Base-by-base conservation (phyloP, 1,284 basidiomycete genomes). In the Austroboletus niveus region DNA sequence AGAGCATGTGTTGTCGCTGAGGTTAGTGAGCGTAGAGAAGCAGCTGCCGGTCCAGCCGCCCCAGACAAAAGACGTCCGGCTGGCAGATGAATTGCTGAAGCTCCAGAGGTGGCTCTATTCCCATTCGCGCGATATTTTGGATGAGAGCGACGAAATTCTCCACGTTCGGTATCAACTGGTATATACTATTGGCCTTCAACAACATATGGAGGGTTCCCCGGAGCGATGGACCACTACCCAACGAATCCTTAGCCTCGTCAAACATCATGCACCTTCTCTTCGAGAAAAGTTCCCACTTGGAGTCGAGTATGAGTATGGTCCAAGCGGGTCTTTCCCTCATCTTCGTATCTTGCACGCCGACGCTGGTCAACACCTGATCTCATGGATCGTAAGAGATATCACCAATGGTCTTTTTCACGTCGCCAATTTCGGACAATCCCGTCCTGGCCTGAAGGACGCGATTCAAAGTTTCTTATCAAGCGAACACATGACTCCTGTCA, bases 181-280 rank as follows among this genome's bases (percentile, higher is more conserved):
- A 0, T 81, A 81, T 47, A 75, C 78, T 0, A 61, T 75, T 6
- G 77, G 76, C n/a, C 42, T 60, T 5, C 75, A 76, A 46, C 57
- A 51, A 31, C 61, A 70, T 2, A 51, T 79, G 15, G 73, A 81
- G 34, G 70, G 22, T 24, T 24, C 69, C 38, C 76, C 78, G 0
- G 64, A 77, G 46, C 73, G 81, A 42, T 82, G 81, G 80, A 60
- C 52, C 0, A 74, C 63, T 2, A 68, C 68, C 1, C 72, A 81
- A 50, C 64, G 76, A n/a, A 46, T 80, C 2, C 62, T 81, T 4
- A n/a, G 48, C 3, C 55, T 70, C 5, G 59, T 66, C 0, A 59
- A 51, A 5, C 49, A 52, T 1, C 56, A 60, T 35, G 58, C 59
- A 0, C 10, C 29, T 14, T 36, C 44, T 5, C 49, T 66, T n/a